These are phyloP conservation scores for Leccinum boreale DNA, from an alignment of 768 basidiomycete species.

Conservation along the genomic window DNA sequence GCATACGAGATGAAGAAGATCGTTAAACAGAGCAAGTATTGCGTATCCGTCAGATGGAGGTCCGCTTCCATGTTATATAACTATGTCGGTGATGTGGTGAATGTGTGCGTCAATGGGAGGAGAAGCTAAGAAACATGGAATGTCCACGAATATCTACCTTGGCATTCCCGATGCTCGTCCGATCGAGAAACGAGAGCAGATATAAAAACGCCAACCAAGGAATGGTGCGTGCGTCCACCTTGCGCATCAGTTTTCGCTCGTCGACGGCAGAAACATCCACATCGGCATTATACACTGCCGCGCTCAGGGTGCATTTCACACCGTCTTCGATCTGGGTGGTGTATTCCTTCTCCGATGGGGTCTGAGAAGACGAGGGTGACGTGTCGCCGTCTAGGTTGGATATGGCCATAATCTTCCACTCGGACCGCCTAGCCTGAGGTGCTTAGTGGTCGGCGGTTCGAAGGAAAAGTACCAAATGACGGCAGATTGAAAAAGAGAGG, in stretches of 20 bases:
- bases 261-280: constrained; percentile 60
- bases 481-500: background rate
- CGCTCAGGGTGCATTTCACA: background rate
- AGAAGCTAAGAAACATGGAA: too few species aligned
- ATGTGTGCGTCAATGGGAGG: background rate
- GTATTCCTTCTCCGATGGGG: constrained; percentile 5
- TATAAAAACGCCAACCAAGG: constrained; percentile 76
- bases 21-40: constrained; percentile 64
- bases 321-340: background rate
- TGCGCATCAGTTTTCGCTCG: constrained; percentile 66
- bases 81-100: constrained; percentile 31
- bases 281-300: constrained; percentile 35
- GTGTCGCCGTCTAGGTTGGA: background rate
- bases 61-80: constrained; percentile 59
- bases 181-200: constrained; percentile 66
- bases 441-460: background rate
- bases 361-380: background rate
- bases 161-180: constrained; percentile 52
- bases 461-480: background rate
- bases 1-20: constrained; percentile 63
- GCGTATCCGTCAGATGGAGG: constrained; percentile 58
- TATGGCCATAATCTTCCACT: background rate
- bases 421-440: background rate
- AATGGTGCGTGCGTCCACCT: constrained; percentile 63
- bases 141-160: constrained; percentile 3